Conservation (phyloP, 495 filamentous ascomycete genomes). For the Clohesyomyces aquaticus region DNA sequence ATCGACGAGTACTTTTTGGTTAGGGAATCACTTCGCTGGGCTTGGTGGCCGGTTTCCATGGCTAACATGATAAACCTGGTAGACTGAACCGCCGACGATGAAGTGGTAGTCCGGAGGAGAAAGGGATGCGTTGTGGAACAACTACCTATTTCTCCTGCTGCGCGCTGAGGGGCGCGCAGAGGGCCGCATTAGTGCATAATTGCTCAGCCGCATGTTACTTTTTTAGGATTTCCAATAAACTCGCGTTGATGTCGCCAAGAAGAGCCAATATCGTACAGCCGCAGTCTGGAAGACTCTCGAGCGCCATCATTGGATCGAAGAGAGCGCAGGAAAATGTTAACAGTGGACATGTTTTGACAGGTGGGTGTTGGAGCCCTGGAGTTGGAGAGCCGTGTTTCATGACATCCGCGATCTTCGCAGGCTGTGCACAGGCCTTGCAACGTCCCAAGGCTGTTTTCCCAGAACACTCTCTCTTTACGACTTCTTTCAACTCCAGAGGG, state of each 20-base stretch:
- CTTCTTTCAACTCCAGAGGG: neutral
- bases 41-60: slow-evolving; percentile 3
- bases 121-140: neutral
- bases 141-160: neutral
- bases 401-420: neutral
- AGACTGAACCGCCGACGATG: neutral
- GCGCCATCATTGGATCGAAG: too few species aligned
- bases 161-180: neutral
- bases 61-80: neutral
- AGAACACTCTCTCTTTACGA: neutral
- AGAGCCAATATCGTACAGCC: neutral
- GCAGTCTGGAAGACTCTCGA: neutral
- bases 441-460: neutral
- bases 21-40: slow-evolving; percentile 2
- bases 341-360: neutral
- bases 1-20: slow-evolving; percentile 9
- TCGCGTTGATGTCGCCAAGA: slow-evolving; percentile 1
- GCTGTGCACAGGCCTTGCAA: neutral
- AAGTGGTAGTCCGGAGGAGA: neutral
- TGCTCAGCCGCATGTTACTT: slow-evolving; percentile 21
- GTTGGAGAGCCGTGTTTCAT: neutral
- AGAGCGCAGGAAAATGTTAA: neutral
- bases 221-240: slow-evolving; percentile 24
- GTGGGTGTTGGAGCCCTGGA: neutral
- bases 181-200: slow-evolving; percentile 9